Evolutionary conservation across 805 yeast species (phyloP).

Genomic region (Wickerhamiella vanderwaltii): DNA sequence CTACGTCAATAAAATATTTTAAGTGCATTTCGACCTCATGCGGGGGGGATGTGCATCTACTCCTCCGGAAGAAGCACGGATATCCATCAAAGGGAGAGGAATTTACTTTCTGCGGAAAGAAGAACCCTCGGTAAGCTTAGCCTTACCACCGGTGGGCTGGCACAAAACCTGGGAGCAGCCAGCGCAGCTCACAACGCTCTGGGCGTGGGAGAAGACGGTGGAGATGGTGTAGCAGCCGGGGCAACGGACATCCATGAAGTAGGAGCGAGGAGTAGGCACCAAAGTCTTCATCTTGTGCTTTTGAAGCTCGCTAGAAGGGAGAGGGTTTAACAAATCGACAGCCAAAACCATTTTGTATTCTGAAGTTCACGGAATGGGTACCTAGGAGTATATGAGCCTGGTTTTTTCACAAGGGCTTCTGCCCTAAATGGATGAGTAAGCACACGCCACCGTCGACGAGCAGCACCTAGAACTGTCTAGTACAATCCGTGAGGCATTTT

Average conservation of each 20-base stretch:
- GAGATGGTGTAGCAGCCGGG: constrained; percentile 99
- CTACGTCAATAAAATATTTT: constrained; percentile 9
- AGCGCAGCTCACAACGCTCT: constrained; percentile 99
- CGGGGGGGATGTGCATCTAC: background rate
- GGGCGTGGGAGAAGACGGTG: constrained; percentile 99
- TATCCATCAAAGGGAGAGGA: no score
- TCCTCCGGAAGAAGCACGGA: no score
- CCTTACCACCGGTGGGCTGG: constrained; percentile 99
- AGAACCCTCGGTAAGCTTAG: constrained; percentile 98
- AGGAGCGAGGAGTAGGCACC: constrained; percentile 97
- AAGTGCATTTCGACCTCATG: background rate
- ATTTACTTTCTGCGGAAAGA: constrained; percentile 97
- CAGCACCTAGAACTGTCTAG: no score
- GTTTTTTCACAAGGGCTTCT: constrained; percentile 4
- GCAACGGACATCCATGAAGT: constrained; percentile 99
- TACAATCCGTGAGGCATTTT: no score
- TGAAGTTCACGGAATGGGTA: background rate
- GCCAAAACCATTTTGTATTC: constrained; percentile 63
- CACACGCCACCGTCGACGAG: no score
- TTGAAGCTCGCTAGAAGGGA: constrained; percentile 90
- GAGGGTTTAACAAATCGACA: constrained; percentile 97
- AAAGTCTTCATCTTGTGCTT: constrained; percentile 95
- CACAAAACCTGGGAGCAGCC: constrained; percentile 96
- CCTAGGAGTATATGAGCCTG: constrained; percentile 2
- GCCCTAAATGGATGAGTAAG: constrained; percentile 2